phyloP scores from a whole-genome alignment of 345 rosid species.

The Noccaea caerulescens region DNA sequence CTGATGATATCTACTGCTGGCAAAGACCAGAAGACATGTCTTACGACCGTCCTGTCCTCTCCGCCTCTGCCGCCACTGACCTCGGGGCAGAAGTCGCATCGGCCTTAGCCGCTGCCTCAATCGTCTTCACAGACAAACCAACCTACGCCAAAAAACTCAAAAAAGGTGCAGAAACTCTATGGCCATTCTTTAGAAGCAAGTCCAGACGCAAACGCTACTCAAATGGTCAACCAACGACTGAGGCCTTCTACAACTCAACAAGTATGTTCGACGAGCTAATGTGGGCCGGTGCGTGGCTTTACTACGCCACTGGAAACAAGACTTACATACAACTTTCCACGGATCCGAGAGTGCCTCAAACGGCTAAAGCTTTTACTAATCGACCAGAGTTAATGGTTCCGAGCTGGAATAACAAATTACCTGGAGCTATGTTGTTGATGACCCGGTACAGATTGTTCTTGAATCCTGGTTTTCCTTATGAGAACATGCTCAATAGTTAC shows the following conservation, averaged over 20 bases:
- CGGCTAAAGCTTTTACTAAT: conserved; percentile 59
- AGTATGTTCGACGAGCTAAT: conserved; percentile 81
- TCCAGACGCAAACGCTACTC: conserved; percentile 54
- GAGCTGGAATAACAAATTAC: conserved; percentile 87
- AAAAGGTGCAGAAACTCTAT: conserved; percentile 65
- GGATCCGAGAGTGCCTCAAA: conserved; percentile 53
- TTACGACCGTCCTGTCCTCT: conserved; percentile 56
- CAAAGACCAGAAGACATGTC: conserved; percentile 83
- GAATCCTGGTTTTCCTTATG: conserved; percentile 82
- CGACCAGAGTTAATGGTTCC: conserved; percentile 47
- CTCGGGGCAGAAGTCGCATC: conserved; percentile 82
- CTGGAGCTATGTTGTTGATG: conserved; percentile 86
- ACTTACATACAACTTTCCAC: conserved; percentile 67
- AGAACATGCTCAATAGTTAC: conserved; percentile 76
- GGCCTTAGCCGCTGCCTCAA: conserved; percentile 77
- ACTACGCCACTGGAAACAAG: conserved; percentile 80
- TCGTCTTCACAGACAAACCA: conserved; percentile 61
- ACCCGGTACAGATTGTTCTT: conserved; percentile 74
- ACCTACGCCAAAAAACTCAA: conserved; percentile 60
- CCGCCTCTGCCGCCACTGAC: conserved; percentile 53
- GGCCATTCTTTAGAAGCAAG: conserved; percentile 59
- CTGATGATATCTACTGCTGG: conserved; percentile 87
- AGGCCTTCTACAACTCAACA: conserved; percentile 69
- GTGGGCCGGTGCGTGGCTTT: conserved; percentile 88
- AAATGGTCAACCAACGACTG: conserved; percentile 48